Percentiles rank a stretch among this genome's conserved stretches.
Evolutionary conservation across 371 early-diverging fungal genomes (phyloP).

Genomic region (Batrachochytrium dendrobatidis): DNA sequence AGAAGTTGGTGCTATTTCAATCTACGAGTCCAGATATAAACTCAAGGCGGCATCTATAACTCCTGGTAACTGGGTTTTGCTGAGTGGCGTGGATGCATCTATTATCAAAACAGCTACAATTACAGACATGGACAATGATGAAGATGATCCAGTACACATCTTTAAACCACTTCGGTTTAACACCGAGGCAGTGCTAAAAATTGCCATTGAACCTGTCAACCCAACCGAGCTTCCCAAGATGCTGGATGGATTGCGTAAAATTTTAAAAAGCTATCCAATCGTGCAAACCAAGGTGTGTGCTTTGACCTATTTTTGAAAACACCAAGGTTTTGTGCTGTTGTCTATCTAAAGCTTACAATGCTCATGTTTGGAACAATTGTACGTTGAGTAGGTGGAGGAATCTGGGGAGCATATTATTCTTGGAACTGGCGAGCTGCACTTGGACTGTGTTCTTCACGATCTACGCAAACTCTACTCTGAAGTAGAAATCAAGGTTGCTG

Average conservation of each 20-base stretch:
- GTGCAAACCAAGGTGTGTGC: constrained; percentile 66
- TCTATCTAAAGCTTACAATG: neutral
- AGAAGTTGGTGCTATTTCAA: constrained; percentile 62
- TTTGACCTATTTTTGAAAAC: neutral
- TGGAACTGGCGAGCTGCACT: constrained; percentile 90
- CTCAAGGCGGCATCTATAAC: constrained; percentile 68
- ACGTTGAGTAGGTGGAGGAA: constrained; percentile 70
- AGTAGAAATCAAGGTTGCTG: constrained; percentile 93
- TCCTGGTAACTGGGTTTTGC: constrained; percentile 82
- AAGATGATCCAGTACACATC: constrained; percentile 70
- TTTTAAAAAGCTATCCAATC: constrained; percentile 92
- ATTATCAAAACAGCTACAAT: constrained; percentile 93
- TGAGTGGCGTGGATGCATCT: constrained; percentile 83
- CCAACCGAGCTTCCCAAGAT: constrained; percentile 96
- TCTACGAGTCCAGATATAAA: constrained; percentile 80
- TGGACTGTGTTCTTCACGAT: constrained; percentile 95
- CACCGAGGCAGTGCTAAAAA: constrained; percentile 79
- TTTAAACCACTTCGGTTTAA: constrained; percentile 80
- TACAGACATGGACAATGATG: constrained; percentile 43
- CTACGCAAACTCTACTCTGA: constrained; percentile 88
- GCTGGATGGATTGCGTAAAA: constrained; percentile 90
- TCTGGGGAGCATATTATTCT: constrained; percentile 93
- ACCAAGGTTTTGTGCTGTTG: neutral
- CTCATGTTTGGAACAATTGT: constrained; percentile 1
- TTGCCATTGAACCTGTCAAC: constrained; percentile 93